Evolutionary conservation across 1,284 basidiomycete species (phyloP).

Genomic region (Melampsora americana): DNA sequence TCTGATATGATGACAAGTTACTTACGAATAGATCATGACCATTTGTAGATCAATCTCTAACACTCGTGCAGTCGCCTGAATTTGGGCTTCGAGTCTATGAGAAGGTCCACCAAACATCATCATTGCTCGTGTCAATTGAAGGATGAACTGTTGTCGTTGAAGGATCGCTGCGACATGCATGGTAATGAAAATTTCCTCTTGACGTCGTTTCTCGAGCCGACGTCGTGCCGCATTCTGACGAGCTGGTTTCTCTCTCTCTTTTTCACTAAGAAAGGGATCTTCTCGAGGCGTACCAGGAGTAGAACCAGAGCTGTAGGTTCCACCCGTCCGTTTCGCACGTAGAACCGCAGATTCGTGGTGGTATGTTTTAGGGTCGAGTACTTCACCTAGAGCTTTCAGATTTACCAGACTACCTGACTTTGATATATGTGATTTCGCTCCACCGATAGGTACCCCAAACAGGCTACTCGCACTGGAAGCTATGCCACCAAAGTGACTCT

Average conservation of each 20-base stretch:
- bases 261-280: conserved; percentile 1
- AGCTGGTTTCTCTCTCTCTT: conserved; percentile 5
- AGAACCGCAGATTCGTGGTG: conserved; percentile 41
- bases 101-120: conserved; percentile 96
- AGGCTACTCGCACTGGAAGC: conserved; percentile 23
- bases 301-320: conserved; percentile 1
- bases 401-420: conserved; percentile 29
- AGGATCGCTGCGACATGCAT: conserved; percentile 83
- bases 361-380: conserved; percentile 25
- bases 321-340: conserved; percentile 22
- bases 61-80: conserved; percentile 77
- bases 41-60: conserved; percentile 78
- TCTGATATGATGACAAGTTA: not conserved
- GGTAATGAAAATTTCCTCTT: conserved; percentile 76
- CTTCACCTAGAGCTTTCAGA: conserved; percentile 31
- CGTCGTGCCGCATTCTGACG: conserved; percentile 50
- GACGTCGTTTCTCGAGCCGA: conserved; percentile 64
- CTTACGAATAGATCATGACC: conserved; percentile 64
- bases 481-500: not conserved
- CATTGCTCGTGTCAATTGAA: conserved; percentile 81
- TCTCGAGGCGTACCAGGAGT: conserved; percentile 20
- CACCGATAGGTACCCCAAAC: not conserved
- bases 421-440: conserved; percentile 9
- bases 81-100: conserved; percentile 80
- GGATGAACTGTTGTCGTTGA: conserved; percentile 80